Evolutionary conservation across 306 rosid genomes (phyloP).

Genomic region (Dalbergia cochinchinensis): DNA sequence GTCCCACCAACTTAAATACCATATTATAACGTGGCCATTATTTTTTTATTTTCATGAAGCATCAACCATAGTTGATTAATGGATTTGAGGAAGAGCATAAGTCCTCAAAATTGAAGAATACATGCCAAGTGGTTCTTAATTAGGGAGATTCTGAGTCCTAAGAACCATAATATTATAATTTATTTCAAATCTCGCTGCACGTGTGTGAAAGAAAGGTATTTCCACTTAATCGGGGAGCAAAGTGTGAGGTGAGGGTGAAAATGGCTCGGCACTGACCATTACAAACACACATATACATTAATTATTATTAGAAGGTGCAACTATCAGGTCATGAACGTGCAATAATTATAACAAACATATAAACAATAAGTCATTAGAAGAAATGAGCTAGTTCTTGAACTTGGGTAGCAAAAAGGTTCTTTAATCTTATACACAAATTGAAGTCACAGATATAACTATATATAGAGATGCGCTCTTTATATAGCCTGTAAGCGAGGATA

Average conservation of each 20-base stretch:
- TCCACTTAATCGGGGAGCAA: background rate
- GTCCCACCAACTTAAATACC: constrained; percentile 11
- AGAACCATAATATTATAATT: background rate
- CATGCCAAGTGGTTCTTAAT: too few species aligned
- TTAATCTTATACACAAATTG: background rate
- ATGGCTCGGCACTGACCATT: background rate
- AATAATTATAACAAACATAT: background rate
- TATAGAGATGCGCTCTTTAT: too few species aligned
- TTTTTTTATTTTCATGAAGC: constrained; percentile 28
- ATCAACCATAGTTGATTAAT: too few species aligned
- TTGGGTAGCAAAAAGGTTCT: background rate
- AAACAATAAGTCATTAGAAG: too few species aligned
- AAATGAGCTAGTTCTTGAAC: background rate
- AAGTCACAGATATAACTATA: too few species aligned
- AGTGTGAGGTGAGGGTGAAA: background rate
- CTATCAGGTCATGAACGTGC: background rate
- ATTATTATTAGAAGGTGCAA: background rate
- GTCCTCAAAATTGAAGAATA: too few species aligned
- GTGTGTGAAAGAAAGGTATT: background rate
- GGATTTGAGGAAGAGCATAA: too few species aligned
- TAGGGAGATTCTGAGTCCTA: too few species aligned
- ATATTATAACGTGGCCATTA: background rate
- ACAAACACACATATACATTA: background rate
- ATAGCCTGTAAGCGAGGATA: too few species aligned
- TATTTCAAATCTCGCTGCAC: background rate